Conservation (phyloP, 768 basidiomycete species). For the Tricholoma bakamatsutake region DNA sequence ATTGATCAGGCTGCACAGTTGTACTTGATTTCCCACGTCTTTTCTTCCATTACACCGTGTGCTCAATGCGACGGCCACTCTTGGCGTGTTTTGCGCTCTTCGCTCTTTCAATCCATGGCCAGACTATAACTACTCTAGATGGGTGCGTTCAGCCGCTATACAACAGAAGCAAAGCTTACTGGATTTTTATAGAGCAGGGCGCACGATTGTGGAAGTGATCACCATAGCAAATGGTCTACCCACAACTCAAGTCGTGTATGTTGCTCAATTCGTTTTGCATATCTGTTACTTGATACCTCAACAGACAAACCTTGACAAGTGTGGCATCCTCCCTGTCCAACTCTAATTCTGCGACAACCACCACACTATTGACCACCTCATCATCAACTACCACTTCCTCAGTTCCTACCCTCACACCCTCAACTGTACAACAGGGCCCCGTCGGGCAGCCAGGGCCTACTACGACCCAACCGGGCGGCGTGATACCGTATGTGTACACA, state of each 20-base stretch:
- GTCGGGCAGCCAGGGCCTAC: conserved; percentile 48
- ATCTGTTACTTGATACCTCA: neutral
- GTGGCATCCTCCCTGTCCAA: neutral
- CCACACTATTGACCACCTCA: conserved; percentile 17
- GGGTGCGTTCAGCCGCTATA: conserved; percentile 29
- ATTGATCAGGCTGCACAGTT: neutral
- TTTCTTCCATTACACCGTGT: neutral
- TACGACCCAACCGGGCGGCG: conserved; percentile 34
- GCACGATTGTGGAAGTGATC: conserved; percentile 43
- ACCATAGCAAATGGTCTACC: conserved; percentile 7
- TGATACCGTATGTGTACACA: conserved; percentile 46
- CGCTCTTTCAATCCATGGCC: conserved; percentile 27
- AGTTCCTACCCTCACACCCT: conserved; percentile 15
- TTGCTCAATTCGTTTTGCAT: neutral
- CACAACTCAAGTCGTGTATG: conserved; percentile 14
- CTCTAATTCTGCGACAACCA: conserved; percentile 9
- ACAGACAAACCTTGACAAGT: conserved; percentile 19
- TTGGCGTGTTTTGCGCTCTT: conserved; percentile 11
- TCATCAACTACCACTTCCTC: conserved; percentile 18
- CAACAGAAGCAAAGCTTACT: neutral
- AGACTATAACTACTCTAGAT: conserved; percentile 43
- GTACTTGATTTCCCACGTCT: neutral
- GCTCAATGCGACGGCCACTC: neutral
- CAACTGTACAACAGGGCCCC: conserved; percentile 38
- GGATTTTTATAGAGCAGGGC: conserved; percentile 30